A percentile compares a stretch with the other conserved stretches of the same genome.
These are phyloP conservation scores for Syncephalastrum racemosum DNA, from an alignment of 371 early-diverging fungal species.

Conservation along the genomic window DNA sequence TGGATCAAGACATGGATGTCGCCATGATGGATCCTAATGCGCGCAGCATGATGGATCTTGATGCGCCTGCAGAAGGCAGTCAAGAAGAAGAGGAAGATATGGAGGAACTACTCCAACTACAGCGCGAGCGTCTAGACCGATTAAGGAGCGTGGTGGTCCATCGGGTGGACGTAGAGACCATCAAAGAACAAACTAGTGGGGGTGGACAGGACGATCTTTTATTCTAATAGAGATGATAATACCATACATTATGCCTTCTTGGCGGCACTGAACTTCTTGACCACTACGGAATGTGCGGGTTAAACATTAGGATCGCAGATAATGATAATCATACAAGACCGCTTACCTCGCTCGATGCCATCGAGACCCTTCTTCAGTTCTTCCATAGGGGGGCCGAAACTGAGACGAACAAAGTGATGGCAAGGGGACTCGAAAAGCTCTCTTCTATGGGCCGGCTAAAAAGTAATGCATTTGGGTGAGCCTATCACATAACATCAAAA, in stretches of 20 bases:
- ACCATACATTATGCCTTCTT: too few species aligned
- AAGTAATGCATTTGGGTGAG: not conserved
- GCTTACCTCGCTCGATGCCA: constrained; percentile 40
- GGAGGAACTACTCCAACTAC: constrained; percentile 47
- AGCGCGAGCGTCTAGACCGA: constrained; percentile 43
- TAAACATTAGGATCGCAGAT: too few species aligned
- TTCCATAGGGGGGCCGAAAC: constrained; percentile 50
- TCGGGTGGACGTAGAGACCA: constrained; percentile 43
- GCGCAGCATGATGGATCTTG: constrained; percentile 12
- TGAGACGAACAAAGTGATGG: constrained; percentile 50
- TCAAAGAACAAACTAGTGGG: constrained; percentile 23
- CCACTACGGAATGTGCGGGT: too few species aligned
- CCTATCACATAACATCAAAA: not conserved
- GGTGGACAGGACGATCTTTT: constrained; percentile 42
- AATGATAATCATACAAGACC: too few species aligned
- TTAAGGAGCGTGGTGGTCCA: constrained; percentile 42
- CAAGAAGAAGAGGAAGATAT: constrained; percentile 36
- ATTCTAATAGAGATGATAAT: constrained; percentile 25
- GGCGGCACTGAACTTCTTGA: too few species aligned
- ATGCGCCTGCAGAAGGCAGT: constrained; percentile 1
- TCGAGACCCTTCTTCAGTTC: constrained; percentile 44
- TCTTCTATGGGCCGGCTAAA: constrained; percentile 45
- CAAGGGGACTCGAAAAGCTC: constrained; percentile 52
- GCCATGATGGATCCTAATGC: constrained; percentile 11
- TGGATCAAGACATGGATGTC: constrained; percentile 15